Conservation (phyloP, 140 eudicot genomes). For the Flaveria floridana region DNA sequence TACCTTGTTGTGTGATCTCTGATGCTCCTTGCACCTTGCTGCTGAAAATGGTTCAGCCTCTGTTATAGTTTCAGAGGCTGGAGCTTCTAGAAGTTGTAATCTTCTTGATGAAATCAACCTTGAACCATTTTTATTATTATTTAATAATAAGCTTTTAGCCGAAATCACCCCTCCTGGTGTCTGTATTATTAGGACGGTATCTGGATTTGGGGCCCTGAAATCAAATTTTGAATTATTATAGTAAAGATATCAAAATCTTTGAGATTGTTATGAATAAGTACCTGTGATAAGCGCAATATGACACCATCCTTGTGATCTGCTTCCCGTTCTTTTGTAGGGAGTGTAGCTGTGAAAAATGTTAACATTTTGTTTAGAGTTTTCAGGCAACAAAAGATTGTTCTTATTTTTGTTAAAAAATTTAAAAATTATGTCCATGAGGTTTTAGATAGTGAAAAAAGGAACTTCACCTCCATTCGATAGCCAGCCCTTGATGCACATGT, state of each 20-base stretch:
- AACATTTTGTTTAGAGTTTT: not conserved
- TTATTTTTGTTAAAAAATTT: constrained; percentile 7
- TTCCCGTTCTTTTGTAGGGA: constrained; percentile 84
- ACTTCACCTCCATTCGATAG: constrained; percentile 91
- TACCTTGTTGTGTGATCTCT: constrained; percentile 57
- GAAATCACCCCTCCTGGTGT: constrained; percentile 84
- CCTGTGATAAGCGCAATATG: constrained; percentile 98
- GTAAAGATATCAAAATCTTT: not conserved
- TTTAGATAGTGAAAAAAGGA: not conserved
- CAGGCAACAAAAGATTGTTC: not conserved
- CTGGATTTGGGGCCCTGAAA: constrained; percentile 95
- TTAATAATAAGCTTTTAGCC: constrained; percentile 57
- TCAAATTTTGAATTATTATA: not conserved
- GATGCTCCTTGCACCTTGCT: constrained; percentile 74
- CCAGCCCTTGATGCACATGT: constrained; percentile 99
- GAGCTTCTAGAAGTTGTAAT: constrained; percentile 55
- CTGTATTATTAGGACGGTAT: constrained; percentile 79
- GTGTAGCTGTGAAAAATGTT: constrained; percentile 55
- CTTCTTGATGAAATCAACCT: constrained; percentile 75
- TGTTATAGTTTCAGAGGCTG: constrained; percentile 39
- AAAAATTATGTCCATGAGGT: not conserved
- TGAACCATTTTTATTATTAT: constrained; percentile 61
- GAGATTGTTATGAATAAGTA: constrained; percentile 22
- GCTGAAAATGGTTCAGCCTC: constrained; percentile 82
- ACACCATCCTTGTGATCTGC: constrained; percentile 87